Conservation (phyloP, 306 rosid species). For the Cicer cuneatum region DNA sequence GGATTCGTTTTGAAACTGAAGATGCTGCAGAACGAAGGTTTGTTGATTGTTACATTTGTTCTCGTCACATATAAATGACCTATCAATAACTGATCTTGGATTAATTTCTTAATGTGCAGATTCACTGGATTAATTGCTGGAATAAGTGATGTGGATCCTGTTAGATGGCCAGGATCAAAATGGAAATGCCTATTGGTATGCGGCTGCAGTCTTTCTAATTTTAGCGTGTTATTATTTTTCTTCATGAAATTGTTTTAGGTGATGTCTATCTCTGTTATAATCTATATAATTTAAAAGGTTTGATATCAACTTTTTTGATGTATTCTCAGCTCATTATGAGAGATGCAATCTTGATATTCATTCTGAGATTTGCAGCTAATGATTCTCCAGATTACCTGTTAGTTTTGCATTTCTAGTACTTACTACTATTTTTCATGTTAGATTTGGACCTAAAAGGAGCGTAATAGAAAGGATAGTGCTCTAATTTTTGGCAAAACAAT, state of each 20-base stretch:
- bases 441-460: neutral
- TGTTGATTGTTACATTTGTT: slow-evolving; percentile 32
- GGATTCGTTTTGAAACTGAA: slow-evolving; percentile 87
- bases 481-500: neutral
- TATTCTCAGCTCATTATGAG: neutral
- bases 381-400: neutral
- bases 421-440: neutral
- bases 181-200: slow-evolving; percentile 88
- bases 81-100: neutral
- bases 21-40: slow-evolving; percentile 92
- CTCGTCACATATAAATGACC: slow-evolving; percentile 3
- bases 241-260: neutral
- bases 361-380: neutral
- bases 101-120: slow-evolving; percentile 50
- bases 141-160: slow-evolving; percentile 72
- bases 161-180: slow-evolving; percentile 88
- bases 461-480: neutral
- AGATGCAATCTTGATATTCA: neutral
- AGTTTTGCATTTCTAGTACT: neutral
- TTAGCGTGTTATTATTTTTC: neutral
- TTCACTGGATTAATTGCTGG: slow-evolving; percentile 82
- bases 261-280: neutral
- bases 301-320: slow-evolving; percentile 1
- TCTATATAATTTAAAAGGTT: neutral
- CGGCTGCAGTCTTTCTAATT: neutral